Evolutionary conservation across 1,284 basidiomycete species (phyloP), one percentile per base, ranked within the genome.

Genomic region (Cryptococcus hybrid): DNA sequence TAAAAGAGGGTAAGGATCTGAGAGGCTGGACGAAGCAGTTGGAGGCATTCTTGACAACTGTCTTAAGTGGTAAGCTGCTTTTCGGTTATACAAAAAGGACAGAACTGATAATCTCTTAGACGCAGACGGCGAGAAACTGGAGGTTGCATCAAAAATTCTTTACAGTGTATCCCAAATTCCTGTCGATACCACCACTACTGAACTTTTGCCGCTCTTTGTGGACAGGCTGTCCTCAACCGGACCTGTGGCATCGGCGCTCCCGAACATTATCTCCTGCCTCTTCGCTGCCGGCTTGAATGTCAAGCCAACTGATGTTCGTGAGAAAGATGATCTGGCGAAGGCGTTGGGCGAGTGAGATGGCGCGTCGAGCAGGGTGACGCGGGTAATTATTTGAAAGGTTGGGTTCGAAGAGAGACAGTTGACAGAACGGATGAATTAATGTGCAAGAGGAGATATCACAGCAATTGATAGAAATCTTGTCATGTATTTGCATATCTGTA

Each of bases 201-300:
- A 18, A 1, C 47, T 63, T 40, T 50, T 67, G 7, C 51, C 52
- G 6, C 7, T 39, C 3, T 45, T 63, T 1, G 59, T 56, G 8
- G 15, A 55, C 3, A 56, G 54, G 15, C 40, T 54, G 6, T 47
- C 42, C 4, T 15, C 56, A 8, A 13, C 46, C 18, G 38, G 36
- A n/a, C 7, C 13, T 7, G 15, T n/a, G 1, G 50, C 37, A 30
- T 30, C n/a, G 34, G 34, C 43, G 9, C 36, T 8, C 6, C 35
- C 42, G 6, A 51, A 43, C 24, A 48, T 55, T 45, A 53, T 45
- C 3, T 53, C 53, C 12, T 55, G 54, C n/a, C 55, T 69, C 11
- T 67, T 69, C 56, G 30, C 55, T 38, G 48, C 56, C 6, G 65
- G 63, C 3, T 37, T 67, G 44, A 57, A 43, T n/a, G n/a, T 62